These are phyloP conservation scores for Dujonia santamariae DNA, from an alignment of 1,139 yeast species.

Conservation along the genomic window DNA sequence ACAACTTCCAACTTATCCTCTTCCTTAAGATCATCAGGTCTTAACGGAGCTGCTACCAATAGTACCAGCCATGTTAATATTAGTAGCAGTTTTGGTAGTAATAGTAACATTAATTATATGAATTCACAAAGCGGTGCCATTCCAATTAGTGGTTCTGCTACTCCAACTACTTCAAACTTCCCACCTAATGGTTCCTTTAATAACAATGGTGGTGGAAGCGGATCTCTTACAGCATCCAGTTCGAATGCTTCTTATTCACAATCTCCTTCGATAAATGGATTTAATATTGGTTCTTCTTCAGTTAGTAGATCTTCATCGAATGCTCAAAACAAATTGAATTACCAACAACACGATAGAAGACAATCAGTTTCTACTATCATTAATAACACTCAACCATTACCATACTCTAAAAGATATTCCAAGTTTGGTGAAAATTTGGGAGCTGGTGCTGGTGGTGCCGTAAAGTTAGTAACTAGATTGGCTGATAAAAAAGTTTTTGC, in stretches of 20 bases:
- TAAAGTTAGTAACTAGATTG: slow-evolving; percentile 66
- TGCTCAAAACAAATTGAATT: slow-evolving; percentile 29
- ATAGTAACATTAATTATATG: slow-evolving; percentile 6
- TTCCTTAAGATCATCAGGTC: slow-evolving; percentile 29
- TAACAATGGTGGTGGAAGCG: slow-evolving; percentile 15
- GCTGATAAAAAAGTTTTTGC: slow-evolving; percentile 78
- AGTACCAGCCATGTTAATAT: too few species aligned
- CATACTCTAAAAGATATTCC: slow-evolving; percentile 74
- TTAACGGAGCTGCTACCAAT: slow-evolving; percentile 16
- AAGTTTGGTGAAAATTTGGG: slow-evolving; percentile 86
- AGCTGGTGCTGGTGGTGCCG: slow-evolving; percentile 97
- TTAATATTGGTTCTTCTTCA: slow-evolving; percentile 20
- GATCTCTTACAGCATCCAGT: slow-evolving; percentile 25
- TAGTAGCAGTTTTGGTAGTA: slow-evolving; percentile 5
- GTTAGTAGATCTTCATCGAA: slow-evolving; percentile 26
- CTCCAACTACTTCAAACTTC: slow-evolving; percentile 13
- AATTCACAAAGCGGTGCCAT: too few species aligned
- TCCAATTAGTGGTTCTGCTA: slow-evolving; percentile 16
- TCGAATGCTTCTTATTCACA: slow-evolving; percentile 32
- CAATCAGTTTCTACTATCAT: slow-evolving; percentile 35
- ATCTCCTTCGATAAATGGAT: slow-evolving; percentile 23
- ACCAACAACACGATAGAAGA: slow-evolving; percentile 35
- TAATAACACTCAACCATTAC: slow-evolving; percentile 32
- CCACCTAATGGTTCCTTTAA: slow-evolving; percentile 17
- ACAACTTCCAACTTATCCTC: slow-evolving; percentile 34